These are phyloP conservation scores for Hyphopichia khmerensis DNA, from an alignment of 1,139 yeast genomes.

Conservation along the genomic window DNA sequence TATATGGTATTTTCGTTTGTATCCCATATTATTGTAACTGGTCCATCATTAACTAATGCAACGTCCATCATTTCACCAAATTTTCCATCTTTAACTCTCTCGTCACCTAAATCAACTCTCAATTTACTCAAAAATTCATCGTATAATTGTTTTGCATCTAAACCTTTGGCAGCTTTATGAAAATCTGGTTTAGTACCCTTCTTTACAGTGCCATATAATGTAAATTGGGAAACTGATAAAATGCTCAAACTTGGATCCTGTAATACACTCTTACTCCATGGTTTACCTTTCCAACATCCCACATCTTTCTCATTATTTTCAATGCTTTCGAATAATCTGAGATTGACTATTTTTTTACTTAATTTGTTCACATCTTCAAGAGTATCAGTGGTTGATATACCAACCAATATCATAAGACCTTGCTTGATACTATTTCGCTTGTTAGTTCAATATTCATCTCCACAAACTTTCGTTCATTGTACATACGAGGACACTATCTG, in stretches of 20 bases:
- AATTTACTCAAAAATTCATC: conserved; percentile 54
- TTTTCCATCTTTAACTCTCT: conserved; percentile 75
- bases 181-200: conserved; percentile 95
- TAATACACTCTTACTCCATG: conserved; percentile 40
- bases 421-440: conserved; percentile 49
- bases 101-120: conserved; percentile 55
- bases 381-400: conserved; percentile 77
- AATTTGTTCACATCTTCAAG: conserved; percentile 66
- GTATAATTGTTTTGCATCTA: conserved; percentile 66
- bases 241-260: conserved; percentile 36
- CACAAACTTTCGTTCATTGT: background rate
- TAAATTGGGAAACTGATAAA: conserved; percentile 78
- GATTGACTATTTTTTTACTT: conserved; percentile 61
- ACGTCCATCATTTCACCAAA: conserved; percentile 99
- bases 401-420: conserved; percentile 82
- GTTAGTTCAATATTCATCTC: background rate
- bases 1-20: conserved; percentile 38
- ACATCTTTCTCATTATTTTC: conserved; percentile 29
- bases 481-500: conserved; percentile 67
- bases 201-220: conserved; percentile 76
- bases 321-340: conserved; percentile 71
- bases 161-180: conserved; percentile 84
- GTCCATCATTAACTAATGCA: conserved; percentile 78
- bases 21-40: conserved; percentile 73
- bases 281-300: conserved; percentile 61